Conservation (phyloP, 2,329 filamentous ascomycete genomes). For the Aspergillus spinulosporus region DNA sequence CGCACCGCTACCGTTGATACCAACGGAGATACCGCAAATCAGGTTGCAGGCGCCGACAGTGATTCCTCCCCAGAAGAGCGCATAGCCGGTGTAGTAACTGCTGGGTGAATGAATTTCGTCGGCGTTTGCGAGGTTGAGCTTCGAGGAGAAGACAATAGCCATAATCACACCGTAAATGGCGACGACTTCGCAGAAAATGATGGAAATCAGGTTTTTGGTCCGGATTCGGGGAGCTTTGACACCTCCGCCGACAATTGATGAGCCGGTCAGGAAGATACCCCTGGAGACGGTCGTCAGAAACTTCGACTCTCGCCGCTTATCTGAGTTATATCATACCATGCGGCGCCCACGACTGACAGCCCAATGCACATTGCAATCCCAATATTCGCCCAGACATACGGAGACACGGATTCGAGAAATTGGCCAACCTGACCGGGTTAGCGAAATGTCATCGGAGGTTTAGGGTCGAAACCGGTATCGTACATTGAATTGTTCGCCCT, state of each 20-base stretch:
- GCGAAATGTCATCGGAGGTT: constrained; percentile 13
- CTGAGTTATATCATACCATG: constrained; percentile 65
- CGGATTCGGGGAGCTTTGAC: constrained; percentile 96
- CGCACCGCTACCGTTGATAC: constrained; percentile 96
- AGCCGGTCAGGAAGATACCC: constrained; percentile 98
- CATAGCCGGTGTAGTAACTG: constrained; percentile 92
- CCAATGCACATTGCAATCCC: constrained; percentile 95
- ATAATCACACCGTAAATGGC: constrained; percentile 99
- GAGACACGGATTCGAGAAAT: constrained; percentile 91
- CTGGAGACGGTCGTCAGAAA: constrained; percentile 50
- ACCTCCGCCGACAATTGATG: constrained; percentile 93
- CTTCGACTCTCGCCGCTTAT: not conserved
- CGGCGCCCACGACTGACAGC: constrained; percentile 91
- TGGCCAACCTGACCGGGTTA: constrained; percentile 68
- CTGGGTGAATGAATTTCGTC: constrained; percentile 69
- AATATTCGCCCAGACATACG: constrained; percentile 86
- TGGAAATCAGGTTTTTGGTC: constrained; percentile 99
- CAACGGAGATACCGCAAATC: constrained; percentile 92
- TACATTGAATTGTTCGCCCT: constrained; percentile 94
- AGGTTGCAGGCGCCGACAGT: constrained; percentile 96
- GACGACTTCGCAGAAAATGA: constrained; percentile 99
- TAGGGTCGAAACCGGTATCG: constrained; percentile 30
- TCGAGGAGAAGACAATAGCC: constrained; percentile 95
- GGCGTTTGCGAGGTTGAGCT: constrained; percentile 67
- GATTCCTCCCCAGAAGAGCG: constrained; percentile 92